Evolutionary conservation across 2,329 filamentous ascomycete genomes (phyloP).

Genomic region (Colletotrichum sp.): DNA sequence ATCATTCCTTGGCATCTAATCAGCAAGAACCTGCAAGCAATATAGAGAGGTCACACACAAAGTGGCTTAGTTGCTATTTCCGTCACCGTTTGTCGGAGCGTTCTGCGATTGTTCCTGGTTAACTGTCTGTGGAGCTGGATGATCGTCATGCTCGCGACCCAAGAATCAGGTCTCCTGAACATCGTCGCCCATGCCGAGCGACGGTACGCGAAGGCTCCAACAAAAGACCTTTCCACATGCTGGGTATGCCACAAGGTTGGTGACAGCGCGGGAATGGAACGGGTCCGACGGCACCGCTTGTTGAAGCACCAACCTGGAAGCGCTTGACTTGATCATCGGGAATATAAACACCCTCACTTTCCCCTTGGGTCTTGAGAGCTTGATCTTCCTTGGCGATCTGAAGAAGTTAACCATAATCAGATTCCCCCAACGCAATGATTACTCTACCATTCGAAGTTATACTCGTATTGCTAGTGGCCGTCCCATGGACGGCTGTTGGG

Average conservation of each 20-base stretch:
- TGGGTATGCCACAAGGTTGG: slow-evolving; percentile 12
- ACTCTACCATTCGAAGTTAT: background rate
- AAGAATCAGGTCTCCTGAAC: background rate
- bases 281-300: background rate
- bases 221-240: background rate
- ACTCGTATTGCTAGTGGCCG: background rate
- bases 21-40: background rate
- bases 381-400: background rate
- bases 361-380: background rate
- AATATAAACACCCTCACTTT: background rate
- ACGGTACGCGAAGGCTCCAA: background rate
- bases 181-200: background rate
- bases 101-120: background rate
- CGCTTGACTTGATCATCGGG: background rate
- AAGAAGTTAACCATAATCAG: background rate
- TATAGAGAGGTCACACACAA: background rate
- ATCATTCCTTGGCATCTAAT: background rate
- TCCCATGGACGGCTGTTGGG: background rate
- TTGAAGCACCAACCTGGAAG: background rate
- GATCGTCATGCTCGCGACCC: background rate
- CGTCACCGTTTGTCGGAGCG: background rate
- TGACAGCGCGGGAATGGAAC: background rate
- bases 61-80: background rate
- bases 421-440: background rate
- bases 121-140: background rate